phyloP scores from a whole-genome alignment of 2,329 filamentous ascomycete genomes.

The Onygena corvina region DNA sequence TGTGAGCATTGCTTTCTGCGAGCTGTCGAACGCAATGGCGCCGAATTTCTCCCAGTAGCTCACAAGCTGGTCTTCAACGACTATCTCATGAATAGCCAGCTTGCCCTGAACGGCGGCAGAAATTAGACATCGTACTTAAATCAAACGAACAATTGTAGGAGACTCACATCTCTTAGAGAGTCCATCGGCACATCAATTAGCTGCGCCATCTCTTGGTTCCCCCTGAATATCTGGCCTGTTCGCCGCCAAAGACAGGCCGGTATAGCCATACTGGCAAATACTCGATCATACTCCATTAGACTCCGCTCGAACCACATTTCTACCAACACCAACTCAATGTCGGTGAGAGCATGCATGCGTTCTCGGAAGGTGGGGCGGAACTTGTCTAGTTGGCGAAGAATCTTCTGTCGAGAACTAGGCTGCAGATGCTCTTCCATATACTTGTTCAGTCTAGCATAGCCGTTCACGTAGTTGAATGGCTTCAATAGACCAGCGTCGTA shows the following conservation, averaged over 20 bases:
- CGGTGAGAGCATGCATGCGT: conserved; percentile 80
- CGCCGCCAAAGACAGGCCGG: conserved; percentile 94
- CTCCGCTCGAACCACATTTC: conserved; percentile 99
- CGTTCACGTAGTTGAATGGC: conserved; percentile 97
- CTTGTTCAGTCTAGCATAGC: conserved; percentile 74
- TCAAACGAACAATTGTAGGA: background rate
- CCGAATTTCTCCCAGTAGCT: conserved; percentile 99
- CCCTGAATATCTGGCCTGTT: conserved; percentile 92
- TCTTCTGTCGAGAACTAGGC: conserved; percentile 72
- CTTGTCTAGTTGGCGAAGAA: conserved; percentile 76
- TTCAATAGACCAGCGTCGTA: conserved; percentile 89
- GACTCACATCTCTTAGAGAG: conserved; percentile 71
- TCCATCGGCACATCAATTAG: conserved; percentile 88
- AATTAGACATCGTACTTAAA: conserved; percentile 5
- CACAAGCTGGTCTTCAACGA: conserved; percentile 87
- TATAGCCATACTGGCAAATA: conserved; percentile 98
- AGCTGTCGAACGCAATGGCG: conserved; percentile 88
- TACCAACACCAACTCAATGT: conserved; percentile 85
- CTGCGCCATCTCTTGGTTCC: conserved; percentile 98
- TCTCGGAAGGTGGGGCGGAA: conserved; percentile 94
- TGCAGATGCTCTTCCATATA: conserved; percentile 89
- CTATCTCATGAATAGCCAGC: conserved; percentile 86
- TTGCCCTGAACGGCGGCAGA: conserved; percentile 55
- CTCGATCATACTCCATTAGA: conserved; percentile 93
- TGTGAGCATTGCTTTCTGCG: conserved; percentile 88